Percentiles rank a stretch among this genome's conserved stretches.
Conservation (phyloP, 1,139 yeast genomes). For the Maudiozyma humilis region DNA sequence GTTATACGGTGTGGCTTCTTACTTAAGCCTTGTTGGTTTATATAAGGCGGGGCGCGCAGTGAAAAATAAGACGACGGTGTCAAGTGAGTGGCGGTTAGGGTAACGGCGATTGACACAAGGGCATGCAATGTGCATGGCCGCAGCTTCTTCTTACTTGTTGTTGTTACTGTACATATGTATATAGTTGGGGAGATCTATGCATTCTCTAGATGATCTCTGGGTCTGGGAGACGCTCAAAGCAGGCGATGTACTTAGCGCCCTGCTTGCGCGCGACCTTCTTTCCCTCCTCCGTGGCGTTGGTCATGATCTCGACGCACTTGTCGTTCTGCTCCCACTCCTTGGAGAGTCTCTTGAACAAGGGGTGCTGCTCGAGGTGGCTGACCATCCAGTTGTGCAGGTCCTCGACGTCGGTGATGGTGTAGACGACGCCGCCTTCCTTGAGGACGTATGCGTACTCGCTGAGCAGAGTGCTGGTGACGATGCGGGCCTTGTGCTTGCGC, state of each 20-base stretch:
- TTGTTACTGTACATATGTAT: not conserved
- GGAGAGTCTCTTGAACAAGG: conserved; percentile 73
- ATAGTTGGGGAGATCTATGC: not conserved
- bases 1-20: too few relatives aligned
- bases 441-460: conserved; percentile 90
- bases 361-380: conserved; percentile 80
- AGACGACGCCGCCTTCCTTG: conserved; percentile 77
- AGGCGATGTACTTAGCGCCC: conserved; percentile 82
- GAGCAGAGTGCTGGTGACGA: conserved; percentile 77
- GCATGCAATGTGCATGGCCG: not conserved
- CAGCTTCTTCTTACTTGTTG: not conserved
- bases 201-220: conserved; percentile 33
- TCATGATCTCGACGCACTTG: conserved; percentile 79
- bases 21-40: too few relatives aligned
- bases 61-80: not conserved
- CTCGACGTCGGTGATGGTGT: conserved; percentile 92
- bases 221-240: conserved; percentile 66
- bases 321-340: conserved; percentile 76
- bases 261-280: conserved; percentile 87
- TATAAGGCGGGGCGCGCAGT: too few relatives aligned
- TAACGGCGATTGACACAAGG: too few relatives aligned
- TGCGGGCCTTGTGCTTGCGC: conserved; percentile 94
- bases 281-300: conserved; percentile 91
- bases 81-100: too few relatives aligned
- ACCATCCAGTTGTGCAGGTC: conserved; percentile 97